Percentiles rank a stretch among this genome's conserved stretches.
phyloP scores from a whole-genome alignment of 768 basidiomycete species.

The Hysterangium stoloniferum region DNA sequence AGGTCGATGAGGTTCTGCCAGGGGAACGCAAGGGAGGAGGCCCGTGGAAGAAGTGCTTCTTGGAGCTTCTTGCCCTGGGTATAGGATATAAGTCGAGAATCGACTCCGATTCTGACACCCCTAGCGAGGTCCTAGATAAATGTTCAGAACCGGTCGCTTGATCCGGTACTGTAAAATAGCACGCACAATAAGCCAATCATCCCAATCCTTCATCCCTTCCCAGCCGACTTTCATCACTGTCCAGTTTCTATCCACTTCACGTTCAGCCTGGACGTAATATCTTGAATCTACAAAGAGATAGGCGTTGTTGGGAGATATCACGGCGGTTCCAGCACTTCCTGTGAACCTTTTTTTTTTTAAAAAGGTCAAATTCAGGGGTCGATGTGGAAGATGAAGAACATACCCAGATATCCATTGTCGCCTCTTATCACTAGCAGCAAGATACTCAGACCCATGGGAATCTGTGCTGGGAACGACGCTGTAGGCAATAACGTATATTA shows the following conservation, averaged over 20 bases:
- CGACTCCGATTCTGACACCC: slow-evolving; percentile 62
- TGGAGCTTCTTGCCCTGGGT: slow-evolving; percentile 59
- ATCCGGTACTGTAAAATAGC: background rate
- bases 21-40: slow-evolving; percentile 69
- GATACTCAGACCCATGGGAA: slow-evolving; percentile 79
- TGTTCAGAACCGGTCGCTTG: background rate
- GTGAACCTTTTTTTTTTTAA: slow-evolving; percentile 55
- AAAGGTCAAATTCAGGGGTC: slow-evolving; percentile 20
- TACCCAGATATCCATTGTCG: slow-evolving; percentile 73
- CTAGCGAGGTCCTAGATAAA: slow-evolving; percentile 31
- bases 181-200: slow-evolving; percentile 66
- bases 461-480: slow-evolving; percentile 77
- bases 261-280: slow-evolving; percentile 74
- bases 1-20: slow-evolving; percentile 80
- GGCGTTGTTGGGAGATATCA: slow-evolving; percentile 57
- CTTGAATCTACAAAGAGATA: slow-evolving; percentile 76
- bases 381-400: slow-evolving; percentile 18
- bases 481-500: too few species aligned
- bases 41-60: slow-evolving; percentile 41
- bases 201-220: slow-evolving; percentile 62
- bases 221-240: slow-evolving; percentile 49
- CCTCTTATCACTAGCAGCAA: slow-evolving; percentile 67
- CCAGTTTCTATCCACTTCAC: slow-evolving; percentile 72
- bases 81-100: slow-evolving; percentile 76
- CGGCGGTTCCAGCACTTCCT: slow-evolving; percentile 63